Conservation (phyloP, 2,329 filamentous ascomycete genomes). For the Clathrospora elynae region DNA sequence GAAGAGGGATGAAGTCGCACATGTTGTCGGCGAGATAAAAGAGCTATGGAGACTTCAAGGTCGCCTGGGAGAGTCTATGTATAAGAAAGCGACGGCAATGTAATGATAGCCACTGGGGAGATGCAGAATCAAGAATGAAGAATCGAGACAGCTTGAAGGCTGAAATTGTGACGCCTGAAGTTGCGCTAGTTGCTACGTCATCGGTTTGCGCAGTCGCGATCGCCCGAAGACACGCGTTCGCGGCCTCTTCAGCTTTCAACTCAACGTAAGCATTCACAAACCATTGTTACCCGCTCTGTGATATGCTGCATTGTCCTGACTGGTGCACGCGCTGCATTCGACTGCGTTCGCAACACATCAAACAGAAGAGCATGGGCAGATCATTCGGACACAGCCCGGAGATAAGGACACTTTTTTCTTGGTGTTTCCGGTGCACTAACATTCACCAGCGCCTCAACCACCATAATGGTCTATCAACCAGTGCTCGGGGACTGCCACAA, state of each 20-base stretch:
- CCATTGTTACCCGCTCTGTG: no score
- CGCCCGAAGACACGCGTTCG: slow-evolving; percentile 14
- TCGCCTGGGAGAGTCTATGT: not conserved
- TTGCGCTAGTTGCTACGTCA: slow-evolving; percentile 12
- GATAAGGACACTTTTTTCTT: no score
- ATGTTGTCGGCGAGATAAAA: slow-evolving; percentile 9
- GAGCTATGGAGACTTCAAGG: not conserved
- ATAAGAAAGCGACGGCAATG: not conserved
- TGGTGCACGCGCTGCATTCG: no score
- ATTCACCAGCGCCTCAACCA: no score
- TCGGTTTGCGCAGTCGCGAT: slow-evolving; percentile 7
- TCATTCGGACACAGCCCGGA: no score
- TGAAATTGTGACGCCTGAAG: slow-evolving; percentile 11
- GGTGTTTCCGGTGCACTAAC: no score
- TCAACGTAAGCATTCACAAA: no score
- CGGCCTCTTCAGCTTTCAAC: slow-evolving; percentile 4
- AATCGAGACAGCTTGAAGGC: slow-evolving; percentile 9
- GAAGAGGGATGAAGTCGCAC: slow-evolving; percentile 52
- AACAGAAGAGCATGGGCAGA: no score
- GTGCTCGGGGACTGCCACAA: no score
- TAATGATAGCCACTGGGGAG: not conserved
- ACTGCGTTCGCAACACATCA: no score
- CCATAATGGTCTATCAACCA: no score
- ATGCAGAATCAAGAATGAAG: slow-evolving; percentile 3
- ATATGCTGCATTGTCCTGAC: no score